Conservation (phyloP, 2,329 filamentous ascomycete species). For the Sclerotinia borealis region DNA sequence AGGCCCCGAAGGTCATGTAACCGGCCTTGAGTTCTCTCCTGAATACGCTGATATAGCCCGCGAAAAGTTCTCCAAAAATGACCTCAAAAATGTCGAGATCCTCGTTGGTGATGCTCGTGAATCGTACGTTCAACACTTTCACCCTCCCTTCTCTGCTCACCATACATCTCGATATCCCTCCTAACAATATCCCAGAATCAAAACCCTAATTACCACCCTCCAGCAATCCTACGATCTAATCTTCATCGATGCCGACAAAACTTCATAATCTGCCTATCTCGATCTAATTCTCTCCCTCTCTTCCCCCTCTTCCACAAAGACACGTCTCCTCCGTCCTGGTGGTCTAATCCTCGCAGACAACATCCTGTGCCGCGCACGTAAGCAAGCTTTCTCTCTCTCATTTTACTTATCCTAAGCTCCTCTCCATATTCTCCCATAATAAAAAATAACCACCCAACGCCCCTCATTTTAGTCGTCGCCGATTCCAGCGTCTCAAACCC, state of each 20-base stretch:
- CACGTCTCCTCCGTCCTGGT: slow-evolving; percentile 42
- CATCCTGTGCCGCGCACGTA: slow-evolving; percentile 40
- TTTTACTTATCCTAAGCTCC: not conserved
- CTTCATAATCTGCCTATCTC: slow-evolving; percentile 45
- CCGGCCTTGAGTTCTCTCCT: slow-evolving; percentile 40
- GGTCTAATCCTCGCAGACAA: slow-evolving; percentile 52
- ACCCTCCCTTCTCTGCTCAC: no score
- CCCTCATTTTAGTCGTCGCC: slow-evolving; percentile 35
- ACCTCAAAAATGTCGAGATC: slow-evolving; percentile 42
- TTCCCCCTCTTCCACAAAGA: not conserved
- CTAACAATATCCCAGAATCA: slow-evolving; percentile 17
- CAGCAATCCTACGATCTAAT: slow-evolving; percentile 46
- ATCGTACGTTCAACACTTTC: slow-evolving; percentile 35
- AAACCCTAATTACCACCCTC: slow-evolving; percentile 14
- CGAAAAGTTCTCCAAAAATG: slow-evolving; percentile 36
- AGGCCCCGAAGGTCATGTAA: slow-evolving; percentile 27
- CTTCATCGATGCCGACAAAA: slow-evolving; percentile 50
- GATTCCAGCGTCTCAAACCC: slow-evolving; percentile 34
- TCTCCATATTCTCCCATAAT: no score
- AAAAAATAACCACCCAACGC: not conserved
- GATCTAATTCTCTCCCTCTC: slow-evolving; percentile 39
- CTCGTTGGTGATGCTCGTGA: slow-evolving; percentile 42
- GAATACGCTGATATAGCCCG: slow-evolving; percentile 40
- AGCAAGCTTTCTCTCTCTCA: not conserved
- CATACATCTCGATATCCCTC: not conserved